These are phyloP conservation scores for Aspergillus brunneoviolaceus DNA, from an alignment of 2,329 filamentous ascomycete genomes.

Conservation along the genomic window DNA sequence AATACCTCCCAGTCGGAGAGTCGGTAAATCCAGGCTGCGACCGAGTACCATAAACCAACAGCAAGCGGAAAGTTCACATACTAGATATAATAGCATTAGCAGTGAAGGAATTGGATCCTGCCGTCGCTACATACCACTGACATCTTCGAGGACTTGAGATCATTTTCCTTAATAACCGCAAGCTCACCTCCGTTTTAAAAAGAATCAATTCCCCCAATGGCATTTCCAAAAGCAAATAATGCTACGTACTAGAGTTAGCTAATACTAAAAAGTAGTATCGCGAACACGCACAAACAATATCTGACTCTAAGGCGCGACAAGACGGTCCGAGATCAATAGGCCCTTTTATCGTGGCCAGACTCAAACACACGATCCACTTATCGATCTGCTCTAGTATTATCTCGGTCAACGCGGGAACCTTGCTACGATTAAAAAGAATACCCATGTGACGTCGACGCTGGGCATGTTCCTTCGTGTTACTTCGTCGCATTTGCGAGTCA, in stretches of 20 bases:
- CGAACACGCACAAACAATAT: not conserved
- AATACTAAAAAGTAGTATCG: not conserved
- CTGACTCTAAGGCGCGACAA: not conserved
- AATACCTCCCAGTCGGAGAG: not conserved
- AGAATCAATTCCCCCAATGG: not conserved
- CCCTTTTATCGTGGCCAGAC: not conserved
- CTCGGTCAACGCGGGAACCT: not conserved
- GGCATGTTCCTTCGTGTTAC: not conserved
- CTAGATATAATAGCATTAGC: not conserved
- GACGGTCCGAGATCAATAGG: not conserved
- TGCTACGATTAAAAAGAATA: conserved; percentile 1
- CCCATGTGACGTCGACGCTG: not conserved
- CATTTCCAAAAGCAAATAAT: not conserved
- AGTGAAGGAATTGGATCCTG: not conserved
- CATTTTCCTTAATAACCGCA: not conserved
- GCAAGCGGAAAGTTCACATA: not conserved
- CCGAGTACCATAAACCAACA: not conserved
- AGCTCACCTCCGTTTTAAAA: not conserved
- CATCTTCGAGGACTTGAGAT: conserved; percentile 1
- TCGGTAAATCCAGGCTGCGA: not conserved
- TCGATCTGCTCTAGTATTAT: not conserved
- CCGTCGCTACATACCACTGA: not conserved
- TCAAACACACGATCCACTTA: not conserved
- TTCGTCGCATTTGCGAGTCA: not conserved
- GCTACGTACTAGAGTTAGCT: not conserved